Percentiles rank a stretch among this genome's conserved stretches.
phyloP scores from a whole-genome alignment of 1,284 basidiomycete genomes.

The Cryptococcus hybrid region DNA sequence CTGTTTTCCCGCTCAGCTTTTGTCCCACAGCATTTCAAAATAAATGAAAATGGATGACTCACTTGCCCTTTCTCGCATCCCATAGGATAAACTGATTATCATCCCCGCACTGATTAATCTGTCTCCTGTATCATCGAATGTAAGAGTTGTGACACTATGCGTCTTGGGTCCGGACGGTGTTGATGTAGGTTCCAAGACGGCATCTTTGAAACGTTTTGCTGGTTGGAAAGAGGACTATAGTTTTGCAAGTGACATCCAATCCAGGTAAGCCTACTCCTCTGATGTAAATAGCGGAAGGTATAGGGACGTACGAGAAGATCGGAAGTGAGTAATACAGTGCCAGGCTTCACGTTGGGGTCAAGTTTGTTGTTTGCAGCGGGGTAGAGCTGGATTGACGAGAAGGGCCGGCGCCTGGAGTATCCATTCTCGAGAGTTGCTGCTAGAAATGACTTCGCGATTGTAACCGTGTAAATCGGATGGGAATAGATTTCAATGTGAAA shows the following conservation, averaged over 20 bases:
- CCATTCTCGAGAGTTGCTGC: not conserved
- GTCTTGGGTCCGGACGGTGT: slow-evolving; percentile 9
- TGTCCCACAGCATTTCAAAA: not conserved
- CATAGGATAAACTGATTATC: slow-evolving; percentile 92
- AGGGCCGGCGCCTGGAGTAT: not conserved
- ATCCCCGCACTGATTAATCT: slow-evolving; percentile 81
- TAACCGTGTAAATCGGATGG: too few relatives aligned
- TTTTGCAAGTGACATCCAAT: too few relatives aligned
- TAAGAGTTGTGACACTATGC: slow-evolving; percentile 69
- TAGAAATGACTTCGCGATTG: too few relatives aligned
- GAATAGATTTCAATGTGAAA: too few relatives aligned
- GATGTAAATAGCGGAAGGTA: too few relatives aligned
- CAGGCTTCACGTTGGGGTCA: not conserved
- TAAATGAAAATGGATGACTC: slow-evolving; percentile 53
- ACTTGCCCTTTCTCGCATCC: slow-evolving; percentile 86
- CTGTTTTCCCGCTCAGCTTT: slow-evolving; percentile 49
- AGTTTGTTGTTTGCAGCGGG: not conserved
- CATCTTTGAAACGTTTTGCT: slow-evolving; percentile 18
- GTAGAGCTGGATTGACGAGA: not conserved
- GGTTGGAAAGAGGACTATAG: slow-evolving; percentile 9
- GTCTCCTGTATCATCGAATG: slow-evolving; percentile 89
- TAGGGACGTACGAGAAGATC: slow-evolving; percentile 1
- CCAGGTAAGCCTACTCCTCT: too few relatives aligned
- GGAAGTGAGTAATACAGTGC: not conserved
- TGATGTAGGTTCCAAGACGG: slow-evolving; percentile 6